phyloP scores from a whole-genome alignment of 1,284 basidiomycete genomes.

The Tylopilus orsonianus region DNA sequence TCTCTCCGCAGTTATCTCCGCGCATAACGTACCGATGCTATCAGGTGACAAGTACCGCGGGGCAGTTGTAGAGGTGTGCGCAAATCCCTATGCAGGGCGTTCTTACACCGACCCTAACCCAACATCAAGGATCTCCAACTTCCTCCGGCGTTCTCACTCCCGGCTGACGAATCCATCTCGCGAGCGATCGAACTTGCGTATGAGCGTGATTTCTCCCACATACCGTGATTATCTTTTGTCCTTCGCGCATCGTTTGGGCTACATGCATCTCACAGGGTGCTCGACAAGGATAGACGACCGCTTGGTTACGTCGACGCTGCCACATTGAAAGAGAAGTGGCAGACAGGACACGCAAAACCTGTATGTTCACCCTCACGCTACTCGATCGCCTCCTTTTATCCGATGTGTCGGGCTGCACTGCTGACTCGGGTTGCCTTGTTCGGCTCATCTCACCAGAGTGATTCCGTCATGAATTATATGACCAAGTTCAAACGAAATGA shows the following conservation, averaged over 20 bases:
- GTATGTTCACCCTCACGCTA: conserved; percentile 41
- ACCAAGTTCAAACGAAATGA: conserved; percentile 71
- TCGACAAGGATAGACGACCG: conserved; percentile 69
- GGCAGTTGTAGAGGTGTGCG: conserved; percentile 73
- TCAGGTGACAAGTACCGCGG: conserved; percentile 68
- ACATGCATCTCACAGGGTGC: conserved; percentile 51
- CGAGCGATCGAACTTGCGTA: conserved; percentile 83
- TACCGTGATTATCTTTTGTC: conserved; percentile 60
- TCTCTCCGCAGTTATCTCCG: conserved; percentile 2
- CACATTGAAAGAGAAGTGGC: conserved; percentile 73
- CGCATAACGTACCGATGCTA: conserved; percentile 5
- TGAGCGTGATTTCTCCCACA: conserved; percentile 87
- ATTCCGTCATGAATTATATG: conserved; percentile 68
- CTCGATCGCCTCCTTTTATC: neutral
- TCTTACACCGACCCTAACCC: neutral
- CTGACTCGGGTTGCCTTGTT: neutral
- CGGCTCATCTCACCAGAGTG: conserved; percentile 43
- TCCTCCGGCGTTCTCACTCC: conserved; percentile 84
- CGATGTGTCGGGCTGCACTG: neutral
- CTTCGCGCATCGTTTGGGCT: conserved; percentile 1
- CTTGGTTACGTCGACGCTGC: conserved; percentile 83
- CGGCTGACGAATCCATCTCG: conserved; percentile 66
- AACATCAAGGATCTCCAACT: conserved; percentile 78
- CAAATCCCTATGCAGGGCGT: neutral
- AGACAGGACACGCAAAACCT: conserved; percentile 66